These are phyloP conservation scores for Botrytis paeoniae DNA, from an alignment of 2,329 filamentous ascomycete genomes.

Conservation along the genomic window DNA sequence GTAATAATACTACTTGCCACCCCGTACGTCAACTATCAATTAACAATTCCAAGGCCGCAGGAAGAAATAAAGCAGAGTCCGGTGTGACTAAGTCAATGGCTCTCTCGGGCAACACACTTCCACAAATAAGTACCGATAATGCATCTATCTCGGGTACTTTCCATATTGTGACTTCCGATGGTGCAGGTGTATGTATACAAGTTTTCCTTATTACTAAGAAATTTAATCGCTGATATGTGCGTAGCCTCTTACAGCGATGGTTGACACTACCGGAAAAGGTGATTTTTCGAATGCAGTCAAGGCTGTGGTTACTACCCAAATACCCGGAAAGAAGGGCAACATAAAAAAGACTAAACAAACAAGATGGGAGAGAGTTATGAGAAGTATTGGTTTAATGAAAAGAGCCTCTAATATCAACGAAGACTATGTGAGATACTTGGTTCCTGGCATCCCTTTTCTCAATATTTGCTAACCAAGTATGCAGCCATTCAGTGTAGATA, in stretches of 20 bases:
- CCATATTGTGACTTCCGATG: slow-evolving; percentile 45
- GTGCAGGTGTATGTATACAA: slow-evolving; percentile 37
- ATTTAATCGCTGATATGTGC: not conserved
- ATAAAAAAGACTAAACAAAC: slow-evolving; percentile 34
- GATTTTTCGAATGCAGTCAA: slow-evolving; percentile 35
- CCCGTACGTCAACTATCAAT: slow-evolving; percentile 34
- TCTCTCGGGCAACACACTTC: slow-evolving; percentile 41
- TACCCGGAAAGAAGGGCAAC: slow-evolving; percentile 41
- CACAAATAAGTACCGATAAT: slow-evolving; percentile 40
- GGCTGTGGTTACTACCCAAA: slow-evolving; percentile 38
- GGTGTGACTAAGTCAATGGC: slow-evolving; percentile 39
- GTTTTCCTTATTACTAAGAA: not conserved
- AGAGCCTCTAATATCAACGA: slow-evolving; percentile 26
- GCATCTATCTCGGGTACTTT: slow-evolving; percentile 40
- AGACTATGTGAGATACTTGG: slow-evolving; percentile 37
- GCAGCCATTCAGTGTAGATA: slow-evolving; percentile 37
- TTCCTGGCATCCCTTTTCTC: no score
- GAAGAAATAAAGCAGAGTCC: slow-evolving; percentile 36
- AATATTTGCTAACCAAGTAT: not conserved
- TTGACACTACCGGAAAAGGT: slow-evolving; percentile 55
- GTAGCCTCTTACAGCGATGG: slow-evolving; percentile 30
- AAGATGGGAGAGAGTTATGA: slow-evolving; percentile 21
- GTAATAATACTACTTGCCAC: not conserved
- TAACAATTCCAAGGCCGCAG: slow-evolving; percentile 34
- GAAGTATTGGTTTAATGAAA: slow-evolving; percentile 22